Evolutionary conservation across 495 filamentous ascomycete species (phyloP).

Genomic region (Neurospora sp.): DNA sequence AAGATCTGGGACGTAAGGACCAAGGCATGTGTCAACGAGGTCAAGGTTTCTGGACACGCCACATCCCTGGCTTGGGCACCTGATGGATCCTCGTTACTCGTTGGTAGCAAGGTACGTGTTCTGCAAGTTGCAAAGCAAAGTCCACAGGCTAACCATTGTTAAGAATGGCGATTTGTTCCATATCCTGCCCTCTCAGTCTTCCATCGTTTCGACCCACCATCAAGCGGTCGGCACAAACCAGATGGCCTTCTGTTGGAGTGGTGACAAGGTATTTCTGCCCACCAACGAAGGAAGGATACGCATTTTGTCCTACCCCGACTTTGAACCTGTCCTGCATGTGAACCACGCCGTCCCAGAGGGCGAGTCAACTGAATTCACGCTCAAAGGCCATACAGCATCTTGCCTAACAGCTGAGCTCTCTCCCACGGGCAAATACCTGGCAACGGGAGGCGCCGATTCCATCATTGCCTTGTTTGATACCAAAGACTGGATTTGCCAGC

Average conservation of each 20-base stretch:
- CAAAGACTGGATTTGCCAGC: slow-evolving; percentile 77
- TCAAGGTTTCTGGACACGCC: slow-evolving; percentile 72
- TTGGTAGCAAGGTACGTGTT: slow-evolving; percentile 68
- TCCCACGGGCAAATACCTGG: slow-evolving; percentile 69
- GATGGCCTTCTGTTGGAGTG: slow-evolving; percentile 69
- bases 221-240: slow-evolving; percentile 73
- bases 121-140: background rate
- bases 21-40: slow-evolving; percentile 64
- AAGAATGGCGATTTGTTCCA: slow-evolving; percentile 65
- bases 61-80: slow-evolving; percentile 81
- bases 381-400: slow-evolving; percentile 76
- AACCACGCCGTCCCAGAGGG: slow-evolving; percentile 26
- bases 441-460: slow-evolving; percentile 81
- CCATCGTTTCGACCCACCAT: slow-evolving; percentile 49
- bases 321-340: slow-evolving; percentile 36
- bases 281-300: slow-evolving; percentile 74
- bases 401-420: slow-evolving; percentile 63
- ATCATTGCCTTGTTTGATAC: slow-evolving; percentile 90
- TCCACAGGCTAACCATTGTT: background rate
- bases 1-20: slow-evolving; percentile 89
- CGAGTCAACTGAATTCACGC: slow-evolving; percentile 40
- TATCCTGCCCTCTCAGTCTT: slow-evolving; percentile 43
- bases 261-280: slow-evolving; percentile 65
- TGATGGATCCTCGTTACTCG: slow-evolving; percentile 72
- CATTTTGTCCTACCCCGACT: slow-evolving; percentile 62